These are phyloP conservation scores for Zymoseptoria tritici DNA, from an alignment of 2,329 filamentous ascomycete genomes.

Conservation along the genomic window DNA sequence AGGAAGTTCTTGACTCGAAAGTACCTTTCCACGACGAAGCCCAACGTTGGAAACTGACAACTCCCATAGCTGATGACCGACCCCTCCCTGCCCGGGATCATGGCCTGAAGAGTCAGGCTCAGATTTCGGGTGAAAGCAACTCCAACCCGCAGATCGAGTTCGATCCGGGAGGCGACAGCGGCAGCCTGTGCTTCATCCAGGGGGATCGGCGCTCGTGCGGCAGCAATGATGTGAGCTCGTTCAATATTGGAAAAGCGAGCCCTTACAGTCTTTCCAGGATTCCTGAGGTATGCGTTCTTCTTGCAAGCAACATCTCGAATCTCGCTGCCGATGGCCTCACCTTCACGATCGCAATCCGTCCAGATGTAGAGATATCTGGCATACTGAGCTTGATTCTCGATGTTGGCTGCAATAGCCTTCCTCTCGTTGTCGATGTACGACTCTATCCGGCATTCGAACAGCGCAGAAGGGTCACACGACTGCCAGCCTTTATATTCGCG, in stretches of 20 bases:
- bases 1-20: conserved; percentile 90
- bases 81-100: conserved; percentile 48
- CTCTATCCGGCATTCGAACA: conserved; percentile 75
- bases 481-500: conserved; percentile 69
- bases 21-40: conserved; percentile 95
- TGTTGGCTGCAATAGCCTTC: conserved; percentile 73
- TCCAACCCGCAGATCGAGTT: conserved; percentile 86
- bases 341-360: conserved; percentile 98
- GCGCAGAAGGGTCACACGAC: conserved; percentile 65
- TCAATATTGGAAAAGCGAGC: conserved; percentile 96
- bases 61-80: conserved; percentile 51
- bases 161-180: conserved; percentile 81
- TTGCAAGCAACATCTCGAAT: conserved; percentile 73
- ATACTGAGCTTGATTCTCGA: conserved; percentile 66
- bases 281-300: conserved; percentile 58
- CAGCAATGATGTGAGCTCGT: conserved; percentile 79
- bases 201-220: conserved; percentile 66
- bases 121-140: conserved; percentile 87
- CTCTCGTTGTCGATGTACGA: conserved; percentile 66
- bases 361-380: conserved; percentile 82
- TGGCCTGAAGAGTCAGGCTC: conserved; percentile 64
- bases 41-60: conserved; percentile 93
- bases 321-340: conserved; percentile 90
- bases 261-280: conserved; percentile 60
- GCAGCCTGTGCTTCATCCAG: conserved; percentile 81